Base-by-base conservation (phyloP, 2,329 filamentous ascomycete genomes). In the Penicillium sp. region DNA sequence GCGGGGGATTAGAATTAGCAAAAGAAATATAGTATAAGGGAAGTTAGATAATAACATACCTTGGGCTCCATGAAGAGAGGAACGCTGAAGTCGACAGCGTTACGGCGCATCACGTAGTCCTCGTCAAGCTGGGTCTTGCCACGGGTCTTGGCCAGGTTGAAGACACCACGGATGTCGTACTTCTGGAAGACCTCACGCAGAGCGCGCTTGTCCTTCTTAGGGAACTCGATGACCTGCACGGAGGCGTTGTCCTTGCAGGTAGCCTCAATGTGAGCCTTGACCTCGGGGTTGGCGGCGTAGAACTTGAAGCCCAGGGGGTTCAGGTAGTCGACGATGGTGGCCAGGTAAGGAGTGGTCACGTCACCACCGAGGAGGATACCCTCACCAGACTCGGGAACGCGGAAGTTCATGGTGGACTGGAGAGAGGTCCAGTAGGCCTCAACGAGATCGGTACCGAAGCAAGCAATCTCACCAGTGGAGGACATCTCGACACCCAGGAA, bases 391-490 rank as follows among this genome's bases (percentile, higher is more conserved):
- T 96, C 89, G 44, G 95, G 95, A 70, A 97, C 86, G 67, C 93
- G 91, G 90, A 98, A 98, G 86, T 98, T 99, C 93, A 98, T 99
- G 69, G 91, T 93, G 21, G 91, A 95, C 79, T 99, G 95, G 60
- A 96, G 82, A 19, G 93, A 96, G 26, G 93, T 84, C 95, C 95
- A 99, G 86, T 99, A 99, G 53, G 95, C 95, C 76, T 99, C 95
- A 49, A 98, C 84, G 11, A 99, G 85, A 71, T 97, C 84, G 81
- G 95, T 96, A 63, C 95, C 95, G 79, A 99, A 99, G 82, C 95
- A 98, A 65, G 95, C 95, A 84, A 99, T 96, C 80, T 99, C 95
- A 76, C 95, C 95, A 19, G 95, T 99, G 64, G 88, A 92, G 45
- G 91, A 83, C 95, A 99, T 99, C 79, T 99, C 95, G 56, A 99